phyloP scores from a whole-genome alignment of 1,284 basidiomycete genomes.

The Xanthoconium separans region DNA sequence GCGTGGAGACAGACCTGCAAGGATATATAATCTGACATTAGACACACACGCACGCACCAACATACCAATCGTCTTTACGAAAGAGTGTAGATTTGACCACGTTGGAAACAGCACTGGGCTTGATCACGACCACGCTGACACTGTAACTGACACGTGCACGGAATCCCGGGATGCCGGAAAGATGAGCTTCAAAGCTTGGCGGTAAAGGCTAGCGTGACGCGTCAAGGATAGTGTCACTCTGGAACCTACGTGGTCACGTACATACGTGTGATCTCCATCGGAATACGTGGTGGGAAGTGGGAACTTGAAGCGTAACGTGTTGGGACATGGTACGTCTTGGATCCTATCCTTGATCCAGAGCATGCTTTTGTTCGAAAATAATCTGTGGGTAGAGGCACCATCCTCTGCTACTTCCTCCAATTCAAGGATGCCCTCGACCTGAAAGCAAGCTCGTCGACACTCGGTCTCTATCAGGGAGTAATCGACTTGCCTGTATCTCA shows the following conservation, averaged over 20 bases:
- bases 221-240: conserved; percentile 4
- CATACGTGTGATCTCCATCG: conserved; percentile 55
- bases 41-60: conserved; percentile 10
- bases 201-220: conserved; percentile 50
- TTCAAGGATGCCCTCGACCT: conserved; percentile 61
- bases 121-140: conserved; percentile 46
- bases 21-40: neutral
- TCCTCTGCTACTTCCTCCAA: conserved; percentile 66
- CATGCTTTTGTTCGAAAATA: conserved; percentile 50
- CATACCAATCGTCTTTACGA: conserved; percentile 48
- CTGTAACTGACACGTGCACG: conserved; percentile 58
- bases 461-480: conserved; percentile 11
- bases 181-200: conserved; percentile 59
- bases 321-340: conserved; percentile 46
- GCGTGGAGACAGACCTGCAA: conserved; percentile 52
- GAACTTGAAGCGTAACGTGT: conserved; percentile 51
- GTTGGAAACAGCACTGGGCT: conserved; percentile 39
- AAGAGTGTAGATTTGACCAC: conserved; percentile 47
- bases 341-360: conserved; percentile 57
- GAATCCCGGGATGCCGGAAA: conserved; percentile 68
- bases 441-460: conserved; percentile 6
- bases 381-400: conserved; percentile 48
- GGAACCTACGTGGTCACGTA: conserved; percentile 35
- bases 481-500: conserved; percentile 53
- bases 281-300: conserved; percentile 57